Evolutionary conservation across 2,329 filamentous ascomycete species (phyloP).

Genomic region (Chaetothyriales sp.): DNA sequence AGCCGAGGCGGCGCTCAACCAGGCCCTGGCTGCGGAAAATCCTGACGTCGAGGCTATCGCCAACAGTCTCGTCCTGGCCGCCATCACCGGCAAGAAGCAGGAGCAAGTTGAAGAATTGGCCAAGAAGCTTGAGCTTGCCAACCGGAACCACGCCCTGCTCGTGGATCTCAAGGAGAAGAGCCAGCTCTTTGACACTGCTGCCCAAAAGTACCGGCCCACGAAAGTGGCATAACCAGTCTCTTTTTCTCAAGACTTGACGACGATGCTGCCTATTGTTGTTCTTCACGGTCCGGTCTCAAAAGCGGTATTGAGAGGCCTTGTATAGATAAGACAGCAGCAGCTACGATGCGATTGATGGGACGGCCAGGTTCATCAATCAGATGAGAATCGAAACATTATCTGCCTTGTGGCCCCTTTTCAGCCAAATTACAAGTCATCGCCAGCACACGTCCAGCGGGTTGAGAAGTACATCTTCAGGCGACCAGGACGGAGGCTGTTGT

Average conservation of each 20-base stretch:
- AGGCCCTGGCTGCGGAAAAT: conserved; percentile 57
- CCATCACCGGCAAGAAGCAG: conserved; percentile 58
- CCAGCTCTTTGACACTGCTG: conserved; percentile 71
- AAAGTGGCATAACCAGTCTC: background rate
- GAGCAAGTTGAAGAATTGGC: conserved; percentile 17
- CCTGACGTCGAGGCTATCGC: conserved; percentile 58
- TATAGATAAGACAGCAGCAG: too few species aligned
- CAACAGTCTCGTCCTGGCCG: conserved; percentile 66
- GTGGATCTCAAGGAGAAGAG: conserved; percentile 70
- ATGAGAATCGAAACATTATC: too few species aligned
- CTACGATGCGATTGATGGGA: background rate
- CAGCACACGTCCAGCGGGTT: background rate
- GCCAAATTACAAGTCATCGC: background rate
- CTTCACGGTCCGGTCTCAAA: too few species aligned
- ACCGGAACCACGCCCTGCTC: conserved; percentile 56
- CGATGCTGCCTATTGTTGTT: background rate
- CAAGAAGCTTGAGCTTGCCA: conserved; percentile 33
- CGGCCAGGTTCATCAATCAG: too few species aligned
- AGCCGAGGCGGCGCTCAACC: conserved; percentile 69
- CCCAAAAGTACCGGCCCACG: conserved; percentile 53
- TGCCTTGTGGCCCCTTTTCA: background rate
- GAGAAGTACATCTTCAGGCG: background rate
- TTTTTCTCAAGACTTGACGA: background rate
- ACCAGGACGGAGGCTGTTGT: background rate
- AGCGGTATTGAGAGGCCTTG: too few species aligned